These are phyloP conservation scores for Penicillium argentinense DNA, from an alignment of 495 filamentous ascomycete species.

Conservation along the genomic window DNA sequence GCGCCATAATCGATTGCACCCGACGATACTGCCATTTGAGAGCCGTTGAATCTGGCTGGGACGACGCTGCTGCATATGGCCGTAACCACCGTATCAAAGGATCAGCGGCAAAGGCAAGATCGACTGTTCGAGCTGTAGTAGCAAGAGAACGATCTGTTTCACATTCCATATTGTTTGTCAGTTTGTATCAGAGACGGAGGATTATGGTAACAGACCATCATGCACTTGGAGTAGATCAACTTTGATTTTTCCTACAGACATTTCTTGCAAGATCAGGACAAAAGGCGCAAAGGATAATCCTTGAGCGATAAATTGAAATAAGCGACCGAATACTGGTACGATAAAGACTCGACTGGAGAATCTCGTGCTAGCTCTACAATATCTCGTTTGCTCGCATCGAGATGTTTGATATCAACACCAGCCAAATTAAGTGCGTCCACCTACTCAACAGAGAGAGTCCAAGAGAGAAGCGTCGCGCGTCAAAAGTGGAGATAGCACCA, in stretches of 20 bases:
- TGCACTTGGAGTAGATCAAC: slow-evolving; percentile 9
- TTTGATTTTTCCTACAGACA: not conserved
- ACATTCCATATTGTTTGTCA: not conserved
- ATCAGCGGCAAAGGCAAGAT: slow-evolving; percentile 28
- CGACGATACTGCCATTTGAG: slow-evolving; percentile 31
- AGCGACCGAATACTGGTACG: no score
- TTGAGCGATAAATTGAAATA: no score
- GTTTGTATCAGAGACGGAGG: not conserved
- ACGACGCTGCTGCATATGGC: slow-evolving; percentile 23
- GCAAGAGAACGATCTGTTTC: slow-evolving; percentile 14
- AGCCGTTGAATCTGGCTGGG: slow-evolving; percentile 1
- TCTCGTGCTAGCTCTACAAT: no score
- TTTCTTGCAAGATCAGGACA: not conserved
- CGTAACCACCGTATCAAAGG: slow-evolving; percentile 32
- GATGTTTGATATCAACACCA: no score
- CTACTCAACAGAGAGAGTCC: not conserved
- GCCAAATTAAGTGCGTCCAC: not conserved
- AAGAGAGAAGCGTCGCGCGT: no score
- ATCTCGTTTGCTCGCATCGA: no score
- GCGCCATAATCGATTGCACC: slow-evolving; percentile 20
- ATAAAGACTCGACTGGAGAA: no score
- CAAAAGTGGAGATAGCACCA: no score
- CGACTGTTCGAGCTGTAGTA: slow-evolving; percentile 22
- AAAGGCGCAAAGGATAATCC: no score
- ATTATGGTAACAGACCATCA: slow-evolving; percentile 7